Evolutionary conservation across 495 filamentous ascomycete species (phyloP), one percentile per base, ranked within the genome.

Genomic region (Neurospora sp.): DNA sequence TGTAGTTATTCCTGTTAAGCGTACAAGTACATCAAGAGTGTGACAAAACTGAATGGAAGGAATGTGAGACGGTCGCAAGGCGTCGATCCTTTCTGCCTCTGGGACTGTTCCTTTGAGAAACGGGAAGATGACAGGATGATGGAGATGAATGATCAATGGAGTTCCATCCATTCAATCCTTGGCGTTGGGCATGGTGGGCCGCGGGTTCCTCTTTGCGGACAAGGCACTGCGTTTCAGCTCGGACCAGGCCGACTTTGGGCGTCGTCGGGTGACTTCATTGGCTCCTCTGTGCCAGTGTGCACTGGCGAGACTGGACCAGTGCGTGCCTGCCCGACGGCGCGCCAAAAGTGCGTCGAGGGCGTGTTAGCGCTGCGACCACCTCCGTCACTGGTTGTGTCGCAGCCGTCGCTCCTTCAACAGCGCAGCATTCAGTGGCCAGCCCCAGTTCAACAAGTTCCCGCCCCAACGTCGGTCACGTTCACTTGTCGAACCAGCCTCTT

Each of bases 401-500:
- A 74, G 24, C 74, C 74, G 74, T 76, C 76, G 74, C 76, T 76
- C 74, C 73, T 78, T 74, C 76, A 76, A 78, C 76, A 74, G 73
- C 38, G 71, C 48, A 72, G 66, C 71, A 62, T 39, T 71, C 75
- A 69, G 70, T 70, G 75, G 72, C 72, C 69, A 71, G 24, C 70
- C 36, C 71, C 40, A 73, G 39, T 72, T 70, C 75, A 71, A 71
- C 71, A 73, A 66, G 73, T 69, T 73, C 69, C 71, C 70, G 34
- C 38, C 70, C 69, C n/a, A 34, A 45, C 39, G 45, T 59, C 45
- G n/a, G 37, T 70, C 73, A 72, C 31, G 28, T 19, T 21, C 62
- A 38, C 34, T 73, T 59, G 24, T 38, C 71, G 48, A 36, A 45
- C 71, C 24, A 45, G 34, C 71, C 37, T 43, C 73, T 69, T 45